Percentiles rank a stretch among this genome's conserved stretches.
phyloP scores from a whole-genome alignment of 1,139 yeast genomes.

The Pichia sp. region DNA sequence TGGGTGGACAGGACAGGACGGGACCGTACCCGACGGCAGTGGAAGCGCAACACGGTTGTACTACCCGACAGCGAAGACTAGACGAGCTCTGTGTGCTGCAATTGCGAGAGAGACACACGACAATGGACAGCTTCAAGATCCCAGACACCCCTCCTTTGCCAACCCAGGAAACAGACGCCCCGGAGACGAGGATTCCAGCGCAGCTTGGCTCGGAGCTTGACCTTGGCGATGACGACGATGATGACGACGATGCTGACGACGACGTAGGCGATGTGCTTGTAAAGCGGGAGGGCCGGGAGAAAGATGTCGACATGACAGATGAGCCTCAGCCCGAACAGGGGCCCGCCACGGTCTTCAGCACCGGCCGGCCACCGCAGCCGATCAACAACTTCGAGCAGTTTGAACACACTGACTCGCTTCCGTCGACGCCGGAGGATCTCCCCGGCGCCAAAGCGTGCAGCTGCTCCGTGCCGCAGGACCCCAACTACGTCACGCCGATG shows the following conservation, averaged over 20 bases:
- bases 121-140: conserved; percentile 1
- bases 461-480: conserved; percentile 9
- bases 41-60: too few species aligned
- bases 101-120: background rate
- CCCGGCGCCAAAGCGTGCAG: conserved; percentile 5
- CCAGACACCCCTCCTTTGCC: conserved; percentile 14
- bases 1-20: too few species aligned
- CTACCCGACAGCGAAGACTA: background rate
- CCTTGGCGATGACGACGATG: conserved; percentile 10
- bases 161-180: conserved; percentile 2
- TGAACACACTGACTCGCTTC: conserved; percentile 12
- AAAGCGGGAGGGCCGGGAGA: background rate
- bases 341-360: too few species aligned
- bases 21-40: too few species aligned
- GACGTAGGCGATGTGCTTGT: background rate
- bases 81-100: background rate
- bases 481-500: conserved; percentile 15
- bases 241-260: conserved; percentile 1
- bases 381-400: conserved; percentile 5
- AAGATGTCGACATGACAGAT: background rate
- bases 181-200: conserved; percentile 9
- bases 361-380: background rate
- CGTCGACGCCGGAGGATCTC: conserved; percentile 5
- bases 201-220: conserved; percentile 13
- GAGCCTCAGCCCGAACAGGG: background rate